Evolutionary conservation across 208 protist genomes (phyloP).

Genomic region (Leishmania braziliensis): DNA sequence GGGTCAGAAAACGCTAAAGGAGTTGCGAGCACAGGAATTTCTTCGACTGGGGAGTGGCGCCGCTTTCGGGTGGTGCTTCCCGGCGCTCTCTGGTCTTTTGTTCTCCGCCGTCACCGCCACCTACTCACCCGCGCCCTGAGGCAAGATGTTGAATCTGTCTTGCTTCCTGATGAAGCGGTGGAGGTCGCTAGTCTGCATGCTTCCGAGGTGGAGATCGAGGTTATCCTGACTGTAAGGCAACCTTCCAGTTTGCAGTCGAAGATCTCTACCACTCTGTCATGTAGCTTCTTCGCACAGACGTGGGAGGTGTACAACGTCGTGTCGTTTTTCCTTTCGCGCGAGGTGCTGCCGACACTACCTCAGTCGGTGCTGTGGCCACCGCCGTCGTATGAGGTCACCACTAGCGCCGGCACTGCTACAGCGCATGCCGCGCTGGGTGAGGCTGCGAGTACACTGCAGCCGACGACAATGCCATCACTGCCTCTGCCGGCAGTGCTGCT

Average conservation of each 20-base stretch:
- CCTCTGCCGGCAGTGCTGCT: background rate
- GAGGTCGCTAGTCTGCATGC: slow-evolving; percentile 17
- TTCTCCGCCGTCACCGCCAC: slow-evolving; percentile 13
- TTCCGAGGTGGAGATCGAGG: slow-evolving; percentile 18
- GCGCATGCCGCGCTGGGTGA: background rate
- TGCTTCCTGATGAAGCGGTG: background rate
- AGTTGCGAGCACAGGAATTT: no score
- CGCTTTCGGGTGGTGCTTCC: slow-evolving; percentile 20
- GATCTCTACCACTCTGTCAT: background rate
- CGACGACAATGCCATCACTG: background rate
- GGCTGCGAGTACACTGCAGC: background rate
- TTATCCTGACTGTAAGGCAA: slow-evolving; percentile 11
- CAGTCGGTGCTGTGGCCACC: background rate
- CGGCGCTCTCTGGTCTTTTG: slow-evolving; percentile 19
- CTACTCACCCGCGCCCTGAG: slow-evolving; percentile 14
- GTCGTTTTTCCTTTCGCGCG: slow-evolving; percentile 6
- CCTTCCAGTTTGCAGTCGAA: background rate
- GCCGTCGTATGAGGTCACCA: background rate
- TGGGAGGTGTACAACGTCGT: slow-evolving; percentile 29
- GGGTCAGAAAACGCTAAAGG: background rate
- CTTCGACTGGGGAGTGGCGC: background rate
- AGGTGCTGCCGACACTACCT: background rate
- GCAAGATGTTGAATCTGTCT: slow-evolving; percentile 3
- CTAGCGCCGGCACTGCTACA: background rate
- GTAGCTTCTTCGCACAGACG: slow-evolving; percentile 5